Conservation (phyloP, 2,329 filamentous ascomycete species). For the Fusarium sp. region DNA sequence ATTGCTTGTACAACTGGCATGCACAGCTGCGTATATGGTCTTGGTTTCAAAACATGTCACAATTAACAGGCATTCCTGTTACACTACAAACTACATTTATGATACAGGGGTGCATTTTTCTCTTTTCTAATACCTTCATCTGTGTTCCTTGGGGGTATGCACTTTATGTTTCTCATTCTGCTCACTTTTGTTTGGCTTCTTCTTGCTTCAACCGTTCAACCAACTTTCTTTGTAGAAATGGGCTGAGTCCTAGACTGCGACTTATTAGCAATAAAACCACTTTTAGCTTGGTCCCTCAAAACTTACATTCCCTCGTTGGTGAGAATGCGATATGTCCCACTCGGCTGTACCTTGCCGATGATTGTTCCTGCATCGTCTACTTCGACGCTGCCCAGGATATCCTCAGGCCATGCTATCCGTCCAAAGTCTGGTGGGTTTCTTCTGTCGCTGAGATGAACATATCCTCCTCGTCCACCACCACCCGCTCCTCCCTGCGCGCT, state of each 20-base stretch:
- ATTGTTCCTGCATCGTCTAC: constrained; percentile 69
- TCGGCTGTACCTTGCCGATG: constrained; percentile 68
- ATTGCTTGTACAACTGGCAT: background rate
- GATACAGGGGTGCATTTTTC: constrained; percentile 8
- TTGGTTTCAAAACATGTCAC: background rate
- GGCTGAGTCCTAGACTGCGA: constrained; percentile 49
- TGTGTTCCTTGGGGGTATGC: background rate
- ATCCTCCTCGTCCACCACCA: constrained; percentile 69
- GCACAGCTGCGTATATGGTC: background rate
- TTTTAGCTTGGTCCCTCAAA: background rate
- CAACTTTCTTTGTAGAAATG: constrained; percentile 65
- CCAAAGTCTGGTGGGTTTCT: constrained; percentile 75
- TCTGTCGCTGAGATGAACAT: constrained; percentile 73
- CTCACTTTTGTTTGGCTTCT: constrained; percentile 55
- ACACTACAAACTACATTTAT: constrained; percentile 17
- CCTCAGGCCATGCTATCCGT: constrained; percentile 75
- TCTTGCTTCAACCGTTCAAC: constrained; percentile 64
- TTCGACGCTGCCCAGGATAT: constrained; percentile 76
- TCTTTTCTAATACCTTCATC: background rate
- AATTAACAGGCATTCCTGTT: constrained; percentile 2
- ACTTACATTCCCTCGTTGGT: constrained; percentile 77
- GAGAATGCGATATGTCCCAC: constrained; percentile 72
- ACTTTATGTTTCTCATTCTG: background rate
- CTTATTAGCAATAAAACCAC: constrained; percentile 33
- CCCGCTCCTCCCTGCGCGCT: constrained; percentile 72